Base-by-base conservation (phyloP, 495 filamentous ascomycete genomes). In the Margaritispora aquatica region DNA sequence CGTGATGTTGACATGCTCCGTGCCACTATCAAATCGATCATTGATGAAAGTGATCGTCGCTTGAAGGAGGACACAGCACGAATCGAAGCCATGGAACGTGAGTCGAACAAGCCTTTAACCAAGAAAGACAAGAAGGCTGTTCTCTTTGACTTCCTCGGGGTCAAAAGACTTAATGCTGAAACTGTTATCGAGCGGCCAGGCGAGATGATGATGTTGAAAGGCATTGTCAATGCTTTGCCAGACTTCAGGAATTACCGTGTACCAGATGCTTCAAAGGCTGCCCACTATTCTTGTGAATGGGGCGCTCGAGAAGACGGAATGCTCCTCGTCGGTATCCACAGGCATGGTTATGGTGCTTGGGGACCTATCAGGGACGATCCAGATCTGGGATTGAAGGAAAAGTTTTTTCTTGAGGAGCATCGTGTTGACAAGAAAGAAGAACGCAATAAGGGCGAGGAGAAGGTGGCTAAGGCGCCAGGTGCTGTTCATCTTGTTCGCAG, bases 51-150 rank as follows among this genome's bases (percentile, higher is more conserved):
- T 26, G 74, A 81, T 11, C 76, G 79, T 50, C 76, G 90, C 4
- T 81, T 92, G 15, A 79, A 83, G 49, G 88, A 90, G 51, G 89
- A 95, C 44, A 69, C 77, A 15, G 73, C 77, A 5, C 75, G 80
- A 56, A 71, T 88, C 20, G 80, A 83, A 26, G 78, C 77, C 2
- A 68, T 85, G 50, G 85, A 90, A 72, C 81, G 82, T 50, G 79
- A 84, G 54, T 76, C 82, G 0, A 86, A 87, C 66, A 89, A 90
- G 66, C 79, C 84, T 8, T 63, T 88, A 2, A 96, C 92, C 0
- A 97, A 97, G 75, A 98, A 97, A 68, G 93, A 97, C 68, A 90
- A 88, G 70, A 97, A 97, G 66, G 93, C 95, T 0, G 90, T 97
- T 19, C 75, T 97, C 44, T 96, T 99, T 62, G 90, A 96, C 64